A percentile compares a stretch with the other conserved stretches of the same genome.
Conservation (phyloP, 192 early-diverging fungal genomes). For the Rhizophagus clarus region DNA sequence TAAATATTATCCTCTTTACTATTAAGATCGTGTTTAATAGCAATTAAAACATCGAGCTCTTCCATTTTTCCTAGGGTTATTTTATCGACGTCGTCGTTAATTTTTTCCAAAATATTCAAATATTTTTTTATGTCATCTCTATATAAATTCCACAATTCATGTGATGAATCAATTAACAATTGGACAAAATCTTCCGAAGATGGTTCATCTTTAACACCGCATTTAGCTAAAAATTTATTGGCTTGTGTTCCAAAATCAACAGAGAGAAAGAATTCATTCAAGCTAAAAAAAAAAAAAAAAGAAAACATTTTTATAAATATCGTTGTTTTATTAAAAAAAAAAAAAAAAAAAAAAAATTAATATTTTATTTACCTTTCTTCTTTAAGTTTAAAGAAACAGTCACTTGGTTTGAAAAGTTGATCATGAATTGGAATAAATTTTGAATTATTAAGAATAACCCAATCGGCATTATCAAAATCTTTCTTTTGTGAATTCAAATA, state of each 20-base stretch:
- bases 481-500: slow-evolving; percentile 65
- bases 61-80: slow-evolving; percentile 52
- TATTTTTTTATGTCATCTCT: slow-evolving; percentile 48
- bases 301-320: too few relatives aligned
- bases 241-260: slow-evolving; percentile 74
- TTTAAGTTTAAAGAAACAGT: slow-evolving; percentile 2
- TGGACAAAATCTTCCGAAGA: slow-evolving; percentile 70
- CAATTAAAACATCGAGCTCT: slow-evolving; percentile 63
- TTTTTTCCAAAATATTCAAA: slow-evolving; percentile 31
- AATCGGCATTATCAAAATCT: slow-evolving; percentile 57
- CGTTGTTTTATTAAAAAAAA: too few relatives aligned
- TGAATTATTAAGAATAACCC: slow-evolving; percentile 48
- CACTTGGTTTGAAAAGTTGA: not conserved
- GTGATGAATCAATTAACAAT: slow-evolving; percentile 61
- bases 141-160: slow-evolving; percentile 63
- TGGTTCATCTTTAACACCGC: slow-evolving; percentile 84
- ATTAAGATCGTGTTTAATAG: slow-evolving; percentile 41
- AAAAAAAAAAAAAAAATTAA: not conserved
- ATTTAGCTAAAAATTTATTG: slow-evolving; percentile 76
- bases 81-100: too few relatives aligned
- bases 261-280: slow-evolving; percentile 53
- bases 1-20: slow-evolving; percentile 45
- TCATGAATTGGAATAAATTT: slow-evolving; percentile 66
- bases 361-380: not conserved
- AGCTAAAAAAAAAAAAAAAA: slow-evolving; percentile 46